These are phyloP conservation scores for Oehlia diaphana DNA, from an alignment of 192 early-diverging fungal genomes.

Conservation along the genomic window DNA sequence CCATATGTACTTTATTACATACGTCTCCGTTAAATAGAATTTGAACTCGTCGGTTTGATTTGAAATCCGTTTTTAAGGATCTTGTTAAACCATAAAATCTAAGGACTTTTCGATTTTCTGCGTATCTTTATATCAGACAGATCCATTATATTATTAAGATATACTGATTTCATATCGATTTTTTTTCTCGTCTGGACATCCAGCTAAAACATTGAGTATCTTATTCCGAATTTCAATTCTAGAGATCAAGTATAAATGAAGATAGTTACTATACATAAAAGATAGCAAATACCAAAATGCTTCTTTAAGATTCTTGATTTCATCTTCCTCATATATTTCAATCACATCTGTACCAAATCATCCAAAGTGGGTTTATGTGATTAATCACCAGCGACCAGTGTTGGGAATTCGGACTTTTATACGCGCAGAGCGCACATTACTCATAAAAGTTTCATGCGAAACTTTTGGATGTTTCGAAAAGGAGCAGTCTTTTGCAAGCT, in stretches of 20 bases:
- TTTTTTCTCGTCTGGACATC: conserved; percentile 2
- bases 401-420: no score
- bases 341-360: no score
- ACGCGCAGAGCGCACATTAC: no score
- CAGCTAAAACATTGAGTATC: background rate
- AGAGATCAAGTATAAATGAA: background rate
- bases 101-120: conserved; percentile 4
- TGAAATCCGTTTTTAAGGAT: conserved; percentile 9
- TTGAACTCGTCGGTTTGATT: background rate
- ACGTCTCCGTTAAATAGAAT: background rate
- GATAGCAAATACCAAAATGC: no score
- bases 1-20: conserved; percentile 2
- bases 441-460: no score
- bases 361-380: no score
- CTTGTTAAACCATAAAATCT: conserved; percentile 7
- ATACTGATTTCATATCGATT: background rate
- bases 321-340: no score
- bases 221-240: conserved; percentile 16
- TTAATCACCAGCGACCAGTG: no score
- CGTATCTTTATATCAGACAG: conserved; percentile 8
- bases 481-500: no score
- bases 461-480: no score
- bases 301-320: no score
- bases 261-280: no score
- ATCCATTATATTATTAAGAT: conserved; percentile 19